Percentiles rank a stretch among this genome's conserved stretches.
phyloP scores from a whole-genome alignment of 352 stramenopile genomes.

The Pythium chondricola region DNA sequence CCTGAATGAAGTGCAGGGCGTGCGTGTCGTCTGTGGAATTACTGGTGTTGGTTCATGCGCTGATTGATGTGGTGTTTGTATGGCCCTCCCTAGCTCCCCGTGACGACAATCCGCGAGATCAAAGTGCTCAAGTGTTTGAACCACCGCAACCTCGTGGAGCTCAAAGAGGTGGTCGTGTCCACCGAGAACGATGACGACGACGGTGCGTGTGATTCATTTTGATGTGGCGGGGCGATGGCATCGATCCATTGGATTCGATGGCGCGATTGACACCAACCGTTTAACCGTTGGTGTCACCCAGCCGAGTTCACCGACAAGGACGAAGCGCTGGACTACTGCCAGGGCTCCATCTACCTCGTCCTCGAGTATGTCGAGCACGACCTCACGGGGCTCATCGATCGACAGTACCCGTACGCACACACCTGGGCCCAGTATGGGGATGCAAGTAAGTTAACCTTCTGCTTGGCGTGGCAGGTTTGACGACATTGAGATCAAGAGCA shows the following conservation, averaged over 20 bases:
- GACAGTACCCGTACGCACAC: constrained; percentile 63
- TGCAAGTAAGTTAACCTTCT: too few species aligned
- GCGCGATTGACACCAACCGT: too few species aligned
- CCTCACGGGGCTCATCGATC: constrained; percentile 82
- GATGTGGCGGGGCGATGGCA: too few species aligned
- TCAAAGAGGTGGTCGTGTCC: constrained; percentile 94
- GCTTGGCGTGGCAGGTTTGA: constrained; percentile 58
- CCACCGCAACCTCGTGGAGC: constrained; percentile 93
- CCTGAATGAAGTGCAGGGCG: constrained; percentile 85
- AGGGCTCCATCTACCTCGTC: constrained; percentile 84
- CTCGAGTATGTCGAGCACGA: constrained; percentile 88
- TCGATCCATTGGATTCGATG: background rate
- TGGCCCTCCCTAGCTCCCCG: constrained; percentile 61
- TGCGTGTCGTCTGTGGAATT: constrained; percentile 21
- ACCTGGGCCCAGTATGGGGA: too few species aligned
- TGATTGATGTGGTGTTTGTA: background rate
- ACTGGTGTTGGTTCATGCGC: too few species aligned
- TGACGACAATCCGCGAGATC: constrained; percentile 97
- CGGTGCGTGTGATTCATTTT: constrained; percentile 35
- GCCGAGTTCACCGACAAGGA: constrained; percentile 82
- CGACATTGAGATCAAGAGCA: constrained; percentile 81
- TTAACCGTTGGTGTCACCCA: constrained; percentile 14
- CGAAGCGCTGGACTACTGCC: constrained; percentile 76
- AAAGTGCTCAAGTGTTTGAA: constrained; percentile 97
- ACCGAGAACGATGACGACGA: constrained; percentile 82